phyloP scores from a whole-genome alignment of 1,139 yeast genomes.

The Suhomyces bokatorum region DNA sequence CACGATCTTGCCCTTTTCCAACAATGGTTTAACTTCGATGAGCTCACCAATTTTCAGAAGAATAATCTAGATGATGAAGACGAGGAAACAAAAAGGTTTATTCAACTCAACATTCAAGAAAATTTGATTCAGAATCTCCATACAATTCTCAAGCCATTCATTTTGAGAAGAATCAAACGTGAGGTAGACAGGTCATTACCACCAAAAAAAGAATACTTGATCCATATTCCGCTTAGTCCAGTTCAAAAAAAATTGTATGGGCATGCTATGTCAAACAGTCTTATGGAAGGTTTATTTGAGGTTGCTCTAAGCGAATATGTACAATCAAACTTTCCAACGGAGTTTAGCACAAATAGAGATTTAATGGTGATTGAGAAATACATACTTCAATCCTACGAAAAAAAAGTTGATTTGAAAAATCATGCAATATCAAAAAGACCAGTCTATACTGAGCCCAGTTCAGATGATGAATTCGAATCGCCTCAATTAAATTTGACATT shows the following conservation, averaged over 20 bases:
- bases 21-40: constrained; percentile 87
- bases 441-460: constrained; percentile 27
- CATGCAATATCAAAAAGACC: neutral
- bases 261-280: constrained; percentile 51
- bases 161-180: constrained; percentile 75
- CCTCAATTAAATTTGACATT: neutral
- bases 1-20: constrained; percentile 86
- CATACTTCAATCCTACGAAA: constrained; percentile 18
- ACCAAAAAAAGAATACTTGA: constrained; percentile 82
- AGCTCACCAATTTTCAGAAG: constrained; percentile 44
- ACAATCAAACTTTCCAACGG: constrained; percentile 28
- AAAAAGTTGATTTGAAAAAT: constrained; percentile 5
- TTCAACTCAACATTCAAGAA: constrained; percentile 64
- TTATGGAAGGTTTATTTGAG: constrained; percentile 43
- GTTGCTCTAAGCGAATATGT: constrained; percentile 50
- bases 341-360: constrained; percentile 20
- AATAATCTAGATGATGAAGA: constrained; percentile 22
- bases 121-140: constrained; percentile 75
- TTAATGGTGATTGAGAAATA: constrained; percentile 40
- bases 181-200: constrained; percentile 72
- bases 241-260: constrained; percentile 66
- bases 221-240: constrained; percentile 67
- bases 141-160: constrained; percentile 83
- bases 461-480: constrained; percentile 28
- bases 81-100: constrained; percentile 39